Conservation (phyloP, 768 basidiomycete genomes). For the Boletus rubescentipes region DNA sequence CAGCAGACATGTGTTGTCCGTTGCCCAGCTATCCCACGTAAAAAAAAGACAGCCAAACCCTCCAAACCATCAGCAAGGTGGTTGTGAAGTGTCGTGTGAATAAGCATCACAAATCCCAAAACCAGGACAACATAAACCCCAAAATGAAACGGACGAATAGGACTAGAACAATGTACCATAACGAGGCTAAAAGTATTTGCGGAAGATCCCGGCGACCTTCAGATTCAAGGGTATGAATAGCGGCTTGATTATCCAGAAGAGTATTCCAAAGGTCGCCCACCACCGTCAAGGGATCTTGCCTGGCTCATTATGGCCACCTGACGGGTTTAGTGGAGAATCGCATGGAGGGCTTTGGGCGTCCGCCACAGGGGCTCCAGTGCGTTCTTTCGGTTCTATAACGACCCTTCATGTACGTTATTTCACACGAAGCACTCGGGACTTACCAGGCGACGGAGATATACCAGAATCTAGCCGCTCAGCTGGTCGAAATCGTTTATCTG, state of each 20-base stretch:
- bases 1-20: constrained; percentile 15
- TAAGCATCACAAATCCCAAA: constrained; percentile 15
- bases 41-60: constrained; percentile 4
- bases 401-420: constrained; percentile 6
- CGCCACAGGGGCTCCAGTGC: not conserved
- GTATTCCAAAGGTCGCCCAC: constrained; percentile 48
- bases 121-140: constrained; percentile 24
- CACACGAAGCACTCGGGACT: constrained; percentile 3
- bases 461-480: not conserved
- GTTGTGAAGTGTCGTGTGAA: constrained; percentile 17
- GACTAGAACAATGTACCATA: constrained; percentile 23
- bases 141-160: constrained; percentile 23
- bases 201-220: constrained; percentile 49
- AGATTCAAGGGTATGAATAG: constrained; percentile 42
- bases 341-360: not conserved
- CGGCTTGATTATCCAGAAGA: constrained; percentile 43
- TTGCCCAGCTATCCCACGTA: constrained; percentile 18
- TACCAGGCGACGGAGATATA: constrained; percentile 11
- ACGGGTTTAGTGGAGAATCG: constrained; percentile 8
- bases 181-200: constrained; percentile 38
- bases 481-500: constrained; percentile 4
- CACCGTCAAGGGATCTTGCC: constrained; percentile 42
- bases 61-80: not conserved
- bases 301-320: constrained; percentile 14
- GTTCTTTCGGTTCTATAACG: constrained; percentile 16